phyloP scores from a whole-genome alignment of 2,329 filamentous ascomycete genomes.

The Colletotrichum spinosum region DNA sequence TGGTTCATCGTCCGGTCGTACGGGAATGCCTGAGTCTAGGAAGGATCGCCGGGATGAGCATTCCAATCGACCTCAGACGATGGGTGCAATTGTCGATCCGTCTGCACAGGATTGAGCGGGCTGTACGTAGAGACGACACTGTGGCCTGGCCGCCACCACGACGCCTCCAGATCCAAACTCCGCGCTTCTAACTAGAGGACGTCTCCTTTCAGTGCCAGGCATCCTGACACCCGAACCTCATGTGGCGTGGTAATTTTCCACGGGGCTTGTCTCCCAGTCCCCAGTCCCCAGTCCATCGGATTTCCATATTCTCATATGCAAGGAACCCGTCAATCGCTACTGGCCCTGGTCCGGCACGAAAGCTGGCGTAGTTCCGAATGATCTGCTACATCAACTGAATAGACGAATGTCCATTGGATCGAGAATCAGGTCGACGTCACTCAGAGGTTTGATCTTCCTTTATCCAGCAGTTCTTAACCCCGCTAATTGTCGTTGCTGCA shows the following conservation, averaged over 20 bases:
- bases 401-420: constrained; percentile 7
- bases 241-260: constrained; percentile 23
- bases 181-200: constrained; percentile 3
- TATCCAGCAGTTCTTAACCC: not conserved
- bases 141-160: constrained; percentile 1
- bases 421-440: constrained; percentile 11
- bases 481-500: not conserved
- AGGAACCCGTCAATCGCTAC: constrained; percentile 17
- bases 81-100: constrained; percentile 22
- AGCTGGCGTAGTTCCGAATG: constrained; percentile 23
- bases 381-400: constrained; percentile 22
- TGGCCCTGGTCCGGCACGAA: constrained; percentile 22
- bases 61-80: constrained; percentile 16
- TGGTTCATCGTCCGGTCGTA: constrained; percentile 25
- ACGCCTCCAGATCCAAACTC: constrained; percentile 2
- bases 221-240: constrained; percentile 22
- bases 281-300: constrained; percentile 22
- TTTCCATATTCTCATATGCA: constrained; percentile 26
- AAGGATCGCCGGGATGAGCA: constrained; percentile 21
- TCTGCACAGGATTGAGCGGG: constrained; percentile 13
- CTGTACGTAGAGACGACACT: not conserved
- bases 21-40: constrained; percentile 9
- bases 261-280: not conserved
- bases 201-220: constrained; percentile 17
- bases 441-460: constrained; percentile 25